Base-by-base conservation (phyloP, 345 rosid genomes). In the Hirschfeldia incana region DNA sequence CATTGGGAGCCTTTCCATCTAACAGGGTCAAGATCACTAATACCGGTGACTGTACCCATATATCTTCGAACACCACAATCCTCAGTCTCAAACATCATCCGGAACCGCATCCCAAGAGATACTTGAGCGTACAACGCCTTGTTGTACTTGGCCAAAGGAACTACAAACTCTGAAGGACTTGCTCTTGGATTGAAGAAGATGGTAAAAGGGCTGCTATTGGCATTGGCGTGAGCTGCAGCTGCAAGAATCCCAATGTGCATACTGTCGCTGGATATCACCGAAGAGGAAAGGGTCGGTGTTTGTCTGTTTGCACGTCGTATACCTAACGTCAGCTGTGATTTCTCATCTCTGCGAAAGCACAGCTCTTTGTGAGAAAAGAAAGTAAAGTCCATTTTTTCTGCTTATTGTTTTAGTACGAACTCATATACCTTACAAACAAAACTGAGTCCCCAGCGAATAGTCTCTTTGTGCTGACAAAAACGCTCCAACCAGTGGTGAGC, bases 61-160 rank as follows among this genome's bases (percentile, higher is more conserved):
- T 88, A 93, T 85, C 98, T 94, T 74, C 87, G 87, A 65, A 81
- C 77, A 69, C 97, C 97, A 12, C 93, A 95, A 17, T 93, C 99
- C 67, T 95, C 99, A 10, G 99, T 95, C 82, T 93, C 99, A 80
- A 95, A 93, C 96, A 91, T 87, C 99, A 95, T 95, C 65, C 97
- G 85, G 67, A 95, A 93, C 61, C 98, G 86, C 99, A 95, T 89
- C 44, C 99, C 98, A 53, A 83, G 88, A 57, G 99, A 93, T 53
- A 91, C 81, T 82, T 93, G 99, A 80, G 92, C 81, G 53, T 69
- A 86, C 74, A 88, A 87, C 28, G 97, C 94, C 86, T 90, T 91
- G 85, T 88, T 87, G 82, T 91, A 95, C 81, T 91, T 95, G 81
- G 98, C 96, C 77, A 95, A 77, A 70, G 98, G 99, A 73, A 95